Evolutionary conservation across 306 rosid genomes (phyloP), one percentile per base, ranked within the genome.

Genomic region (Prunus mongolica): DNA sequence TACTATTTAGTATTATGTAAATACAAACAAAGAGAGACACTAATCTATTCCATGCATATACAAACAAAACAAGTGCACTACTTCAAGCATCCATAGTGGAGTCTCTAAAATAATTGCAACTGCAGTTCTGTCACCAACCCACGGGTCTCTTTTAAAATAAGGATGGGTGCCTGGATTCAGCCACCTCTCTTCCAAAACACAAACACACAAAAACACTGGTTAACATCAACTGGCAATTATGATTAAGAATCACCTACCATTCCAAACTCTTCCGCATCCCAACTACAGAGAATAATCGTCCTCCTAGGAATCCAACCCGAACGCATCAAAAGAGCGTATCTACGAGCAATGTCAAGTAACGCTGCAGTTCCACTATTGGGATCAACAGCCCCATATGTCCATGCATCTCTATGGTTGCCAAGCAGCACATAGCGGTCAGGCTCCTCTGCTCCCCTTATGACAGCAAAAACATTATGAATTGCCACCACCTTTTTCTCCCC

Each of bases 391-490:
- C 98, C 98, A 76, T 82, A 94, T 0, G 95, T 89, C 98, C 98
- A 94, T 67, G 98, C 98, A 87, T 94, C 98, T 85, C 98, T 88
- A 70, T 95, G 97, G 80, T 95, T 95, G 41, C 98, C 98, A 64
- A 95, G 94, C 60, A 95, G 82, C 85, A 95, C 98, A 87, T 81
- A 85, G 45, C 98, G 88, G 82, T 95, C 97, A 16, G 96, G 91
- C 81, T 95, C 98, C 82, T 92, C 96, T 2, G 58, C 79, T 24
- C 98, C 98, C 73, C 84, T 84, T 86, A 95, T 86, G 72, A 90
- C 83, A 46, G 93, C 97, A 83, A 95, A 82, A 73, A 95, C 96
- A 76, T 95, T 90, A 45, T 80, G 87, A 74, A 95, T 89, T 58
- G 80, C 84, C 63, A 73, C 87, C 84, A 90, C 77, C 82, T 88